Percentiles rank a stretch among this genome's conserved stretches.
Conservation (phyloP, 2,329 filamentous ascomycete species). For the Epichloe gansuensis region DNA sequence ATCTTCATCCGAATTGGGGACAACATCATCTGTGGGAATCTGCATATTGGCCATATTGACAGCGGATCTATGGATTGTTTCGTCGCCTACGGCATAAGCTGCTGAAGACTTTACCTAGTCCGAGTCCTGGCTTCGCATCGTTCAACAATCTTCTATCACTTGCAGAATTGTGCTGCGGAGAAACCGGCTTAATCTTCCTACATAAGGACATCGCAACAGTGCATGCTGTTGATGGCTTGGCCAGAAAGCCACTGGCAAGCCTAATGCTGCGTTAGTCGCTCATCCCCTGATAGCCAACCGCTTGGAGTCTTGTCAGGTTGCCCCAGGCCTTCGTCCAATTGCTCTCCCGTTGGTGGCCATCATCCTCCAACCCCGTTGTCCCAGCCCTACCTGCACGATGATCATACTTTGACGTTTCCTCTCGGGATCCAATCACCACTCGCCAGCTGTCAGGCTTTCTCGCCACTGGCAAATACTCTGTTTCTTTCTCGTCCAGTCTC, state of each 20-base stretch:
- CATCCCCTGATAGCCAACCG: neutral
- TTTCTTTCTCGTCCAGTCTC: neutral
- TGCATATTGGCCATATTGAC: neutral
- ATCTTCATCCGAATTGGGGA: neutral
- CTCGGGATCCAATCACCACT: slow-evolving; percentile 5
- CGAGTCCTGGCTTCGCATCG: neutral
- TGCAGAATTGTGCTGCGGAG: neutral
- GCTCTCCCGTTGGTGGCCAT: neutral
- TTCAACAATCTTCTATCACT: neutral
- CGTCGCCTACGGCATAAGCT: neutral
- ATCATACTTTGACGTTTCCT: neutral
- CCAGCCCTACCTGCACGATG: neutral
- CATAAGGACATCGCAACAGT: neutral
- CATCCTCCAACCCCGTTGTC: neutral
- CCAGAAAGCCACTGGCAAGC: slow-evolving; percentile 1
- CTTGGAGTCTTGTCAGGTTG: neutral
- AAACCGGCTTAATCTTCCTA: neutral
- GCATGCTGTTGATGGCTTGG: neutral
- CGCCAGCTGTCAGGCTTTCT: slow-evolving; percentile 4
- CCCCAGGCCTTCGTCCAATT: neutral
- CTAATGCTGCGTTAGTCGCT: slow-evolving; percentile 2
- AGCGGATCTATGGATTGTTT: neutral
- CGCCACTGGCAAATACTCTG: neutral
- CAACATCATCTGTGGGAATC: neutral
- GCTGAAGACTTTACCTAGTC: neutral